Base-by-base conservation (phyloP, 2,329 filamentous ascomycete species). In the Ophiostoma ips region DNA sequence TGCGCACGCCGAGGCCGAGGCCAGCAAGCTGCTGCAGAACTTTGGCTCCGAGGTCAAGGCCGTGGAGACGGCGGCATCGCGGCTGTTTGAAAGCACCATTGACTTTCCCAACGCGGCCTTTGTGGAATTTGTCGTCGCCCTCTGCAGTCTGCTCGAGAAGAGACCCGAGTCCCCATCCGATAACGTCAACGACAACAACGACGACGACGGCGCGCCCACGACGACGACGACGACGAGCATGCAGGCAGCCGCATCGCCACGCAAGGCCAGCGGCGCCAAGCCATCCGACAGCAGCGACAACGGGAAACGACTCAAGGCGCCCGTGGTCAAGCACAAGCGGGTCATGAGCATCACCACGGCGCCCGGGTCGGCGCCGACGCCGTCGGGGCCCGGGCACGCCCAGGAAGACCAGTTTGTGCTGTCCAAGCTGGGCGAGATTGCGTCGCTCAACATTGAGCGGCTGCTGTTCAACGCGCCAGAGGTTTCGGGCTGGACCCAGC, bases 51-150 rank as follows among this genome's bases (percentile, higher is more conserved):
- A 98, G 62, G 84, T 95, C 28, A 78, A 84, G 53, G 87, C 92
- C 31, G 90, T 96, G 0, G 87, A 95, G 63, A 83, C 84, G 7
- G 92, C 92, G 3, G 87, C 88, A 1, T 80, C 81, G 1, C 80
- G 92, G 55, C 71, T 98, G 16, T 81, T 96, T 52, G 92, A 96
- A 62, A 95, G 88, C 64, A 96, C 89, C 0, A 73, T 84, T 15
- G 89, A 95, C 58, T 96, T 94, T 59, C 87, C 88, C 0, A 88
- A 90, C 55, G 73, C 80, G 15, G 73, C 87, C 0, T 96, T 96
- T 58, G 69, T 83, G 5, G 78, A 86, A 55, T 79, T 96, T 10
- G 71, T 96, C 2, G 69, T 73, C 49, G 83, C 88, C 0, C 73
- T 95, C 4, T 88, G 87, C 59, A 72, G 75, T 43, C 70, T 95